These are phyloP conservation scores for Boeremia lycopersici DNA, from an alignment of 2,329 filamentous ascomycete genomes.

Conservation along the genomic window DNA sequence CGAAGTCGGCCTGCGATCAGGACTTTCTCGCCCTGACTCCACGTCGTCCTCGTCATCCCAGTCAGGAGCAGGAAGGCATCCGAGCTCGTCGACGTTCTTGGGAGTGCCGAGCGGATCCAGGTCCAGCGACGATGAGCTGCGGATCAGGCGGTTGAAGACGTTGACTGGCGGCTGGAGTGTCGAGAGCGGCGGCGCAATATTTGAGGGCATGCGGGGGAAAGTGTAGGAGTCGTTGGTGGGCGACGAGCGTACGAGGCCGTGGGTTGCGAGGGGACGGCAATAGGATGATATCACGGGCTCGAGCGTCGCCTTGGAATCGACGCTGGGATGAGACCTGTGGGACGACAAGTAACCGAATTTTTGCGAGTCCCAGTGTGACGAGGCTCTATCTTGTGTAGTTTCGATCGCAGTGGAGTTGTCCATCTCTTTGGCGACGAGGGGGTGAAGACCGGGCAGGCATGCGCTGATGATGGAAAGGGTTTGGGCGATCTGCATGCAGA, in stretches of 20 bases:
- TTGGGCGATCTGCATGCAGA: conserved; percentile 37
- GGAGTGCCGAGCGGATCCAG: conserved; percentile 24
- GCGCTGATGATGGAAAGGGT: conserved; percentile 39
- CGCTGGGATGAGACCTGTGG: neutral
- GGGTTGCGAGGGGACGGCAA: conserved; percentile 36
- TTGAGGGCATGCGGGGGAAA: conserved; percentile 25
- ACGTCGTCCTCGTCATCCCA: conserved; percentile 17
- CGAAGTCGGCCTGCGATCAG: conserved; percentile 25
- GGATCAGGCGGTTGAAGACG: conserved; percentile 31
- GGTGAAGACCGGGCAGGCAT: conserved; percentile 30
- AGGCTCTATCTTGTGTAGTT: neutral
- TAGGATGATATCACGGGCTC: conserved; percentile 20
- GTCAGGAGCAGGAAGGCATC: conserved; percentile 9
- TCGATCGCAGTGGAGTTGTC: neutral
- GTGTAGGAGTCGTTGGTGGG: conserved; percentile 27
- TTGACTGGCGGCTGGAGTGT: conserved; percentile 21
- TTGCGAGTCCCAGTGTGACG: neutral
- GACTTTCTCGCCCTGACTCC: conserved; percentile 16
- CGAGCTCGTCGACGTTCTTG: conserved; percentile 24
- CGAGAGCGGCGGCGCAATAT: conserved; percentile 22
- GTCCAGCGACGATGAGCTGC: conserved; percentile 13
- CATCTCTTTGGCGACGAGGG: conserved; percentile 13
- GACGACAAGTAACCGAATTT: conserved; percentile 4
- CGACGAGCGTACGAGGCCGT: conserved; percentile 33
- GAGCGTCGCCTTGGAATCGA: neutral